Evolutionary conservation across 352 stramenopile species (phyloP).

Genomic region (Pythium brachiatum): DNA sequence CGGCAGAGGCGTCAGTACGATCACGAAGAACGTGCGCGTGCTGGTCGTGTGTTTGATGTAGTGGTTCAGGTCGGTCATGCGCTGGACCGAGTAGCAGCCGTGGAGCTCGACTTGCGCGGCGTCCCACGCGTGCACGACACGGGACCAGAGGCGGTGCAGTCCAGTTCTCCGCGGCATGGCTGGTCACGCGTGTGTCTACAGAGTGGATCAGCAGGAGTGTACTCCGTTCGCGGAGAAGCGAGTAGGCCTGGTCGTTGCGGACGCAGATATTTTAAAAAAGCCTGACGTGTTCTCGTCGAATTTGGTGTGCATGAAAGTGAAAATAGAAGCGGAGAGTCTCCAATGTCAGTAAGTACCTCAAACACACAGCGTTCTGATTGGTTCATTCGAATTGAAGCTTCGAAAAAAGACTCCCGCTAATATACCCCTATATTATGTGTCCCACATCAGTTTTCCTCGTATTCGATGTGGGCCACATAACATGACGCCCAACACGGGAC

Average conservation of each 20-base stretch:
- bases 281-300: no score
- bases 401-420: neutral
- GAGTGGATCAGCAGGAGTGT: no score
- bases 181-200: no score
- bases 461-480: slow-evolving; percentile 1
- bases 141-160: neutral
- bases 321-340: neutral
- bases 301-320: no score
- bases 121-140: slow-evolving; percentile 9
- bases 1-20: slow-evolving; percentile 11
- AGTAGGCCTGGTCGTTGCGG: no score
- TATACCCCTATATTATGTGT: neutral
- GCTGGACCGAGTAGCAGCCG: slow-evolving; percentile 19
- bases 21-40: neutral
- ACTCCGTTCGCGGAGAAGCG: no score
- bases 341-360: no score
- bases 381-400: neutral
- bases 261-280: no score
- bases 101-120: slow-evolving; percentile 22
- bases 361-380: no score
- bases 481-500: slow-evolving; percentile 7
- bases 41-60: neutral
- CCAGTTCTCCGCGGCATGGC: no score
- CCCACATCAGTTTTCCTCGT: neutral
- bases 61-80: neutral